Conservation (phyloP, 148 eudicot species). For the Vaccinium darrowii region DNA sequence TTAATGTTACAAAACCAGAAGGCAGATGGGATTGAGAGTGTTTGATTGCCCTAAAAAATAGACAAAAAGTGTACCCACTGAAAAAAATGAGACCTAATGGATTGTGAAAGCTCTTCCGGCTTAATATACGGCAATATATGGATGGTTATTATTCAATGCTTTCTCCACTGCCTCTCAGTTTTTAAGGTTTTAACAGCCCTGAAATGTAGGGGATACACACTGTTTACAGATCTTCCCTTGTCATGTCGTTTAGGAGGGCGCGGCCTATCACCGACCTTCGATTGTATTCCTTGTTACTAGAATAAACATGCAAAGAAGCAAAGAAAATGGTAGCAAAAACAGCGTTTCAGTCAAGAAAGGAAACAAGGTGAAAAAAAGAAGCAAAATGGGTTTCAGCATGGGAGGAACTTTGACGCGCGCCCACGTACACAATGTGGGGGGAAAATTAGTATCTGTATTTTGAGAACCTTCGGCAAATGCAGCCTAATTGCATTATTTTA, state of each 20-base stretch:
- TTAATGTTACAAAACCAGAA: too few relatives aligned
- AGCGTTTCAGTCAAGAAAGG: background rate
- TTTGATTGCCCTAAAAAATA: too few relatives aligned
- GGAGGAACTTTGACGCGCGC: too few relatives aligned
- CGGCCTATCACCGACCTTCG: background rate
- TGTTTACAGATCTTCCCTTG: background rate
- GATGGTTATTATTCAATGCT: background rate
- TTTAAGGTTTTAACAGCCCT: background rate
- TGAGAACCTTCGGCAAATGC: background rate
- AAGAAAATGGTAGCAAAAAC: background rate
- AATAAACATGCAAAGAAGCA: background rate
- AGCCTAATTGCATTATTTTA: background rate
- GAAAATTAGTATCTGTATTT: background rate
- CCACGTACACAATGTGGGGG: too few relatives aligned
- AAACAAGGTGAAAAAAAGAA: background rate
- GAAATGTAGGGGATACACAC: background rate
- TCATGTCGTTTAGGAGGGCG: background rate
- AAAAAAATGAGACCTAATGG: background rate
- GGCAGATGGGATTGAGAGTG: too few relatives aligned
- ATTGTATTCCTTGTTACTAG: background rate
- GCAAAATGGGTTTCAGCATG: background rate
- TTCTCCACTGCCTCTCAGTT: background rate
- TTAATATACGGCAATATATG: background rate
- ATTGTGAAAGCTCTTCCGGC: background rate
- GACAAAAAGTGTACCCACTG: background rate